Evolutionary conservation across 768 basidiomycete species (phyloP).

Genomic region (Wakefieldia striispora): DNA sequence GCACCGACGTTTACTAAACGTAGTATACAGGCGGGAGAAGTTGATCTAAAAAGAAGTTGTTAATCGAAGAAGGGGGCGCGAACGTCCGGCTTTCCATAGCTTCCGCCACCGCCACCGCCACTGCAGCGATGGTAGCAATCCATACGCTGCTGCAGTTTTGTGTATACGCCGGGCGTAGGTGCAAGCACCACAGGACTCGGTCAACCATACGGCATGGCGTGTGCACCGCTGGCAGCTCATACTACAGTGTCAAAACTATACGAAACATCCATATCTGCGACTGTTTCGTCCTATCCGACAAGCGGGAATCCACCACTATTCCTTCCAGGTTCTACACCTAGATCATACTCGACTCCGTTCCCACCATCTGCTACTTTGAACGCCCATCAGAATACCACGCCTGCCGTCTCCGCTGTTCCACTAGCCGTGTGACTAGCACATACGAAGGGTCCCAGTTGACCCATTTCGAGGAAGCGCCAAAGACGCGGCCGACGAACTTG

Average conservation of each 20-base stretch:
- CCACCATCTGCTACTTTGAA: conserved; percentile 1
- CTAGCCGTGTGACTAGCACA: not conserved
- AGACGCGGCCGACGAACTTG: too few species aligned
- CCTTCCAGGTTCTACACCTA: not conserved
- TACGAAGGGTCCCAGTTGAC: too few species aligned
- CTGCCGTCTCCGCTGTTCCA: not conserved
- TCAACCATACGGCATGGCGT: conserved; percentile 22
- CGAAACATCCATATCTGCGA: too few species aligned
- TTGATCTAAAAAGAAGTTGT: too few species aligned
- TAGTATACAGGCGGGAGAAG: too few species aligned
- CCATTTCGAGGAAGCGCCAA: too few species aligned
- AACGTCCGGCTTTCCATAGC: too few species aligned
- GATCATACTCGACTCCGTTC: not conserved
- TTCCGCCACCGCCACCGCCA: conserved; percentile 14
- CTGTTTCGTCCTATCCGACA: not conserved
- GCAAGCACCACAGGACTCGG: conserved; percentile 8
- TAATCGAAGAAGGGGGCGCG: too few species aligned
- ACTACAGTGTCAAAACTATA: conserved; percentile 4
- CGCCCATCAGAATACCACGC: not conserved
- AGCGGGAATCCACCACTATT: not conserved
- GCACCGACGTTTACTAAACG: too few species aligned
- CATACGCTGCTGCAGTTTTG: conserved; percentile 19
- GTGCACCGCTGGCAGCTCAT: conserved; percentile 14
- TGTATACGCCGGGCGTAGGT: conserved; percentile 12
- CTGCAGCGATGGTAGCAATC: conserved; percentile 8